Conservation (phyloP, 116 monocot species). For the Cymodocea nodosa region DNA sequence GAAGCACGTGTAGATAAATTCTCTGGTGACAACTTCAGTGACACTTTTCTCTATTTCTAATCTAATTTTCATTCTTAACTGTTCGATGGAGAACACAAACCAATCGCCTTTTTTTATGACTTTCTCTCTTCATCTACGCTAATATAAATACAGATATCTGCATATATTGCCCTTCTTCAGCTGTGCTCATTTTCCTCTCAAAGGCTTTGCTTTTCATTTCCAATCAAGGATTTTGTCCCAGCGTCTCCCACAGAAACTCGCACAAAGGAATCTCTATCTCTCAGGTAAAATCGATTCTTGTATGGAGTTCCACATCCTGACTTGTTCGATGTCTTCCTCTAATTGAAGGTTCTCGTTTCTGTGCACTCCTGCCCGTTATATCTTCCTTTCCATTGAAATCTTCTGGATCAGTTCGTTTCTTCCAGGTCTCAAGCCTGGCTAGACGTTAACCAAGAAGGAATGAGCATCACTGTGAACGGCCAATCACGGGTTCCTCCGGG, state of each 20-base stretch:
- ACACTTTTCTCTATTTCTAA: not conserved
- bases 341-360: not conserved
- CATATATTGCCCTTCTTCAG: not conserved
- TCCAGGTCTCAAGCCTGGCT: not conserved
- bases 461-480: constrained; percentile 71
- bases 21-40: too few species aligned
- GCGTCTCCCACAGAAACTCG: not conserved
- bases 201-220: not conserved
- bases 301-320: not conserved
- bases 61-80: not conserved
- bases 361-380: not conserved
- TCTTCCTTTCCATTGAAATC: not conserved
- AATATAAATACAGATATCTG: not conserved
- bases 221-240: not conserved
- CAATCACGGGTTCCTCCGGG: constrained; percentile 71
- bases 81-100: not conserved
- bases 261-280: not conserved
- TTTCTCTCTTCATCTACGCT: not conserved
- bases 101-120: not conserved
- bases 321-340: not conserved
- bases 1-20: too few species aligned
- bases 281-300: not conserved
- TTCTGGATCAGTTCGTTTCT: not conserved
- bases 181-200: not conserved
- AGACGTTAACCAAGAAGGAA: not conserved